Conservation (phyloP, 768 basidiomycete species). For the Lactarius psammicola region DNA sequence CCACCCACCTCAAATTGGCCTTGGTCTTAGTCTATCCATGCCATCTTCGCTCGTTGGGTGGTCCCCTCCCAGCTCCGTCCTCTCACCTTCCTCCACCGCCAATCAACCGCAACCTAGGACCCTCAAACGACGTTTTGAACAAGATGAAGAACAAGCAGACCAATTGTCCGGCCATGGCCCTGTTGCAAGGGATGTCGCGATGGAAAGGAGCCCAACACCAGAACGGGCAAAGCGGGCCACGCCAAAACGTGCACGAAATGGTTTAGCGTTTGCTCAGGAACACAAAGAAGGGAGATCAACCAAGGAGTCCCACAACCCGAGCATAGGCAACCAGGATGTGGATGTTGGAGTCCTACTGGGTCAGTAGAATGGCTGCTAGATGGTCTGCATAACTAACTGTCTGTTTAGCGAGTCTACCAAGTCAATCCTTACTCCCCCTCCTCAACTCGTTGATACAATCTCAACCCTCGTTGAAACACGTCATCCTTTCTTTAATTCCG, state of each 20-base stretch:
- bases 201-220: constrained; percentile 85
- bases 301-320: constrained; percentile 50
- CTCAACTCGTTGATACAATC: constrained; percentile 63
- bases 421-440: constrained; percentile 72
- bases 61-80: constrained; percentile 50
- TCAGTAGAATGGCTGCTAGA: constrained; percentile 38
- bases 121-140: constrained; percentile 65
- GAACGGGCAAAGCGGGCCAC: constrained; percentile 69
- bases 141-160: constrained; percentile 61
- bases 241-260: constrained; percentile 63
- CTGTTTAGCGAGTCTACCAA: constrained; percentile 66
- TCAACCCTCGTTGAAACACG: constrained; percentile 69
- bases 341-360: constrained; percentile 81
- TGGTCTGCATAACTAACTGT: constrained; percentile 25
- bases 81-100: constrained; percentile 53
- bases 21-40: constrained; percentile 64
- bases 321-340: constrained; percentile 57
- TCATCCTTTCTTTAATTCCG: constrained; percentile 75
- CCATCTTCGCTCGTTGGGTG: constrained; percentile 49
- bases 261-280: constrained; percentile 35
- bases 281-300: constrained; percentile 40
- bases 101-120: constrained; percentile 42
- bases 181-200: constrained; percentile 59
- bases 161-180: constrained; percentile 27
- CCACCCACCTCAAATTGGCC: constrained; percentile 66